Evolutionary conservation across 352 stramenopile genomes (phyloP).

Genomic region (Phytophthora constricta): DNA sequence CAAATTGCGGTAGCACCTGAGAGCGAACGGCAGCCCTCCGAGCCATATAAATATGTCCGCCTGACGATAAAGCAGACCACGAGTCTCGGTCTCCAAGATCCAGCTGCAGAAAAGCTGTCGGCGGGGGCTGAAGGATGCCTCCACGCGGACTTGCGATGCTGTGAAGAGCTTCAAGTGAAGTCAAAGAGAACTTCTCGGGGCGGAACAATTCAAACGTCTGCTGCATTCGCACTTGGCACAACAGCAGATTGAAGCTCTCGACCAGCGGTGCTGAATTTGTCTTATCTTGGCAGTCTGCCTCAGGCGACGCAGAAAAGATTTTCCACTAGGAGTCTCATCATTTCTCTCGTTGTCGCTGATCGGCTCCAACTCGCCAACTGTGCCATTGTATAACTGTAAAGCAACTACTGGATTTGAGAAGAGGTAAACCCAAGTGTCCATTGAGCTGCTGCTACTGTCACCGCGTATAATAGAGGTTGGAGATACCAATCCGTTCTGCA

Average conservation of each 20-base stretch:
- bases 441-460: neutral
- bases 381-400: slow-evolving; percentile 42
- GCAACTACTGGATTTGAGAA: slow-evolving; percentile 47
- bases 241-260: slow-evolving; percentile 43
- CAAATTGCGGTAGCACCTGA: slow-evolving; percentile 44
- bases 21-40: slow-evolving; percentile 22
- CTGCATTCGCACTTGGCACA: slow-evolving; percentile 50
- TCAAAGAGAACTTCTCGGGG: slow-evolving; percentile 21
- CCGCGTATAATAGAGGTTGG: neutral
- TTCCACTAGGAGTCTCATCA: neutral
- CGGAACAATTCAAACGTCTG: slow-evolving; percentile 46
- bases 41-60: slow-evolving; percentile 45
- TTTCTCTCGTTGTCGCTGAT: slow-evolving; percentile 27
- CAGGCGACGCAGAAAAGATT: neutral
- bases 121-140: slow-evolving; percentile 32
- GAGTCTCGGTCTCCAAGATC: slow-evolving; percentile 24
- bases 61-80: slow-evolving; percentile 15
- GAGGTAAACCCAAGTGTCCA: slow-evolving; percentile 41
- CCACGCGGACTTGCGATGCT: slow-evolving; percentile 30
- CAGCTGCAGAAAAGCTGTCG: slow-evolving; percentile 45
- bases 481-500: slow-evolving; percentile 45
- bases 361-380: slow-evolving; percentile 29
- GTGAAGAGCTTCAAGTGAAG: slow-evolving; percentile 32
- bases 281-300: slow-evolving; percentile 5
- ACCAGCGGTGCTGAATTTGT: slow-evolving; percentile 11